phyloP scores from a whole-genome alignment of 2,329 filamentous ascomycete species.

The Hortaea werneckii region DNA sequence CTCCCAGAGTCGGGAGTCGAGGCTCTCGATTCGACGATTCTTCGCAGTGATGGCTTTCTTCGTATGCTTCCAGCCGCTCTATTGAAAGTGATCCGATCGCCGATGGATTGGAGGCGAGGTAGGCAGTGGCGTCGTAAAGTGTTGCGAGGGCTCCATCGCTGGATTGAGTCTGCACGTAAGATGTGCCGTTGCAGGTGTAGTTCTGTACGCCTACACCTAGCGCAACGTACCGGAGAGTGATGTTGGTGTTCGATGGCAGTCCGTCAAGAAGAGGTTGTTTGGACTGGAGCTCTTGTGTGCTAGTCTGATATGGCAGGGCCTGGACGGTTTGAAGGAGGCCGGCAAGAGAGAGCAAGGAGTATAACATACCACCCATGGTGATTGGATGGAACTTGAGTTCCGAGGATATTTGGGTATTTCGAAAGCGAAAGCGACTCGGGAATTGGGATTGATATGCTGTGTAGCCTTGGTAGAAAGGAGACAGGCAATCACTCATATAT shows the following conservation, averaged over 20 bases:
- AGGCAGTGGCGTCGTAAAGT: conserved; percentile 32
- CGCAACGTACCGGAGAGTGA: conserved; percentile 32
- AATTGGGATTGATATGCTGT: not conserved
- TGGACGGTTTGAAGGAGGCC: not conserved
- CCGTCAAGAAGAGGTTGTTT: not conserved
- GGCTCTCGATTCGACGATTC: conserved; percentile 1
- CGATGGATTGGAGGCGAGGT: not conserved
- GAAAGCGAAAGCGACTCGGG: not conserved
- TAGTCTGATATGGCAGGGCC: not conserved
- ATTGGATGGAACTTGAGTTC: not conserved
- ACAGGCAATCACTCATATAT: not conserved
- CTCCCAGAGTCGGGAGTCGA: conserved; percentile 31
- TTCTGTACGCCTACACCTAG: conserved; percentile 59
- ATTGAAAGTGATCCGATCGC: not conserved
- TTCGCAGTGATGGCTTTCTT: conserved; percentile 1
- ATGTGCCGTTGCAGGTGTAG: conserved; percentile 47
- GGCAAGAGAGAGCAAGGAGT: not conserved
- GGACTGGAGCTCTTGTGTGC: not conserved
- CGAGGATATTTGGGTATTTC: not conserved
- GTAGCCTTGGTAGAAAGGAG: not conserved
- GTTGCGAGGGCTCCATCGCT: conserved; percentile 35
- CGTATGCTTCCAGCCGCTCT: not conserved
- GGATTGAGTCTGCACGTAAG: conserved; percentile 23
- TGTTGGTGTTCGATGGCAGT: not conserved
- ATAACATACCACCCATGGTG: not conserved